Percentiles rank a stretch among this genome's conserved stretches.
Evolutionary conservation across 352 stramenopile genomes (phyloP).

Genomic region (Globisporangium takayamanum): DNA sequence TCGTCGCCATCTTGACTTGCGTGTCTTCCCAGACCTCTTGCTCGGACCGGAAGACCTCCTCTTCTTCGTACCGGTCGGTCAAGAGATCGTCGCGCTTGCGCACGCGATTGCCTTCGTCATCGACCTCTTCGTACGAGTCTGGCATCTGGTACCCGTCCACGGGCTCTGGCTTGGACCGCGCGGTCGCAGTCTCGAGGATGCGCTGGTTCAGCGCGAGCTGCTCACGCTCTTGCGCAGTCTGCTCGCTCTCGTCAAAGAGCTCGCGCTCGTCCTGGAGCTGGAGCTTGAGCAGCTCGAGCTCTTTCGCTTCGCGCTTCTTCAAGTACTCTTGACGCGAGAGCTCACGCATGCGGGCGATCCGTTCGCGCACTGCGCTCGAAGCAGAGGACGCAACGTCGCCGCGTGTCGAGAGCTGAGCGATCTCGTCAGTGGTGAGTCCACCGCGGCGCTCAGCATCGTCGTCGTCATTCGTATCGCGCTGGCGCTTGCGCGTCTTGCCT

Average conservation of each 20-base stretch:
- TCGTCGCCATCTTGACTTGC: constrained; percentile 89
- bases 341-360: constrained; percentile 79
- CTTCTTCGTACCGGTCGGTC: constrained; percentile 91
- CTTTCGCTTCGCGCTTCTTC: constrained; percentile 96
- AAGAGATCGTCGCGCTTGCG: constrained; percentile 90
- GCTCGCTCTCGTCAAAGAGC: constrained; percentile 72
- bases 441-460: constrained; percentile 12
- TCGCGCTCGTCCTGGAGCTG: constrained; percentile 73
- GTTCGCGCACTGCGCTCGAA: constrained; percentile 32
- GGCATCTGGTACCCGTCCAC: constrained; percentile 92
- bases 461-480: constrained; percentile 25
- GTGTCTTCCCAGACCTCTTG: constrained; percentile 98
- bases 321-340: constrained; percentile 95
- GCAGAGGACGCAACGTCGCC: constrained; percentile 52
- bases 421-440: constrained; percentile 67
- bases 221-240: constrained; percentile 78
- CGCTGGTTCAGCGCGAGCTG: constrained; percentile 80
- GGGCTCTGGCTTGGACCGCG: constrained; percentile 41
- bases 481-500: constrained; percentile 56
- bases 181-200: constrained; percentile 88
- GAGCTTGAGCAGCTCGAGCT: constrained; percentile 91
- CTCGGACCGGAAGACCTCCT: constrained; percentile 93
- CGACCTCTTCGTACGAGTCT: constrained; percentile 93
- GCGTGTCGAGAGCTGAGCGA: constrained; percentile 74
- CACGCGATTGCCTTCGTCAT: constrained; percentile 86